phyloP scores from a whole-genome alignment of 2,329 filamentous ascomycete genomes.

The Chaetomium strumarium region DNA sequence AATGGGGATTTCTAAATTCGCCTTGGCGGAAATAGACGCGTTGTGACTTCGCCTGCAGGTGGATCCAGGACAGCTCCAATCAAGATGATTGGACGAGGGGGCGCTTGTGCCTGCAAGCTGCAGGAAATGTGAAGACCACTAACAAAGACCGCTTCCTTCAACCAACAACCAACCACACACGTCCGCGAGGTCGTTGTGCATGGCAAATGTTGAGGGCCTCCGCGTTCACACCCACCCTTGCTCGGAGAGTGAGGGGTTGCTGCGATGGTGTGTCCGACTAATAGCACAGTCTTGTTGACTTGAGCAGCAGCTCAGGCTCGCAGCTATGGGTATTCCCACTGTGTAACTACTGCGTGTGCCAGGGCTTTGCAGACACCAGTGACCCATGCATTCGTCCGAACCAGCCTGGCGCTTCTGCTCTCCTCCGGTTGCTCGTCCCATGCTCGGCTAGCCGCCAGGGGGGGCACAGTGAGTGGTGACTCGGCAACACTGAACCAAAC shows the following conservation, averaged over 20 bases:
- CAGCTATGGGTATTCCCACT: background rate
- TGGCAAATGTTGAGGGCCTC: background rate
- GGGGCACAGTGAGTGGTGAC: constrained; percentile 8
- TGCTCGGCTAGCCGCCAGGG: constrained; percentile 15
- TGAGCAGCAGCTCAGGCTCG: background rate
- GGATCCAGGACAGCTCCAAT: constrained; percentile 4
- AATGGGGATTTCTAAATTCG: constrained; percentile 16
- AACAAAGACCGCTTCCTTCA: constrained; percentile 4
- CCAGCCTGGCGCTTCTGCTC: constrained; percentile 11
- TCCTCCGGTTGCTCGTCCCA: background rate
- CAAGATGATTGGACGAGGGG: constrained; percentile 25
- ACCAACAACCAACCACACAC: constrained; percentile 15
- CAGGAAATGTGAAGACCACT: constrained; percentile 20
- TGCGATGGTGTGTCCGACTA: no score
- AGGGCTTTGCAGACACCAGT: background rate
- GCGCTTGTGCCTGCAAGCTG: constrained; percentile 35
- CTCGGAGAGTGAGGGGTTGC: background rate
- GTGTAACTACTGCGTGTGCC: background rate
- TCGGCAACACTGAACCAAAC: background rate
- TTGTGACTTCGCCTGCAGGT: constrained; percentile 24
- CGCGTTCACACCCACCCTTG: constrained; percentile 9
- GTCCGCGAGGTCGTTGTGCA: background rate
- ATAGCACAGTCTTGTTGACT: no score
- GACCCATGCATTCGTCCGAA: background rate
- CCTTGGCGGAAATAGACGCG: constrained; percentile 24